Base-by-base conservation (phyloP, 2,329 filamentous ascomycete genomes). In the Calonectria leucothoes region DNA sequence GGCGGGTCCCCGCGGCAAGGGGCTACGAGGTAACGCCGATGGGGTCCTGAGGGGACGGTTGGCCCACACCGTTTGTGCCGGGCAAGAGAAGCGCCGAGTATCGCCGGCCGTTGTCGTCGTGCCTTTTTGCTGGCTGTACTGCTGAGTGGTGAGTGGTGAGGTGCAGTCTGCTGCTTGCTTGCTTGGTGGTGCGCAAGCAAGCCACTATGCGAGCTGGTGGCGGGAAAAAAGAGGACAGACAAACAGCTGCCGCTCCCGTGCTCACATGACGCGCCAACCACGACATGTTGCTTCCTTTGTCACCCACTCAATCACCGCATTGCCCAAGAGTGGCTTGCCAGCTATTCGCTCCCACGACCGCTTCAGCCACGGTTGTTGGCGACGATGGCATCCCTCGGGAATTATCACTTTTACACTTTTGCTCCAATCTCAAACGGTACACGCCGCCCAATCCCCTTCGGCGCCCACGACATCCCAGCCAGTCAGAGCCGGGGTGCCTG, bases 81-180 rank as follows among this genome's bases (percentile, higher is more conserved):
- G 67, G 66, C 72, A 55, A 74, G 76, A 83, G 81, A 83, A 83
- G 82, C 82, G 82, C 82, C 82, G 82, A 83, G 82, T 81, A 83
- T 77, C 74, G 82, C 81, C 82, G 82, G 75, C 77, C 77, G 76
- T 76, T 77, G 69, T 66, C 35, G 61, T 65, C 25, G 25, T 35
- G 42, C 42, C 25, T 23, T 57, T 35, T 70, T 63, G 59, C 59
- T 45, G 33, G 42, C 37, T 48, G 61, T 29, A 15, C 27, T 42
- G 37, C n/a, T n/a, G 37, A 45, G 8, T 45, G 42, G 33, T 14
- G 4, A 37, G 23, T 39, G 23, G 20, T 61, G 23, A 37, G 35
- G 55, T 61, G 55, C n/a, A 61, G 35, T 39, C 33, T 61, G 55
- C 48, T 25, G 10, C 23, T 15, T 6, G 49, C 35, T 25, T 39